Base-by-base conservation (phyloP, 2,329 filamentous ascomycete genomes). In the Aspergillus sp. region DNA sequence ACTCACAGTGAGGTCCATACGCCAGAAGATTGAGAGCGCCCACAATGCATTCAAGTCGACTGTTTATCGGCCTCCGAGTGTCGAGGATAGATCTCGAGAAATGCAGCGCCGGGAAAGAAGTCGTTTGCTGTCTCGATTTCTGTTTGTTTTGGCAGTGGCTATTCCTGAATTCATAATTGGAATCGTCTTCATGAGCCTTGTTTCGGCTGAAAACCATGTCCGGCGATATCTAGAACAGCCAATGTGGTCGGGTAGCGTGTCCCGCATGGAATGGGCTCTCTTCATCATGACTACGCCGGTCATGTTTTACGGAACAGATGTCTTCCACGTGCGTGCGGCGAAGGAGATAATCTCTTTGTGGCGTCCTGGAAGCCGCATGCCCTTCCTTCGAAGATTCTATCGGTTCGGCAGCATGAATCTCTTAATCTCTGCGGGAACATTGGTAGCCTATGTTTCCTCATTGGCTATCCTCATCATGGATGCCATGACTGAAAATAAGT, bases 331-430 rank as follows among this genome's bases (percentile, higher is more conserved):
- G 12, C 84, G 90, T 41, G 90, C 91, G 0, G 71, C 92, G 64
- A 95, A 92, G 70, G 93, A 96, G 67, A 77, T 97, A 12, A 81
- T 81, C 60, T 82, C 86, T 0, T 79, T 96, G 62, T 97, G 93
- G 93, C 83, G 89, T 21, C 86, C 79, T 2, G 84, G 86, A 27
- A 96, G 91, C 70, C 85, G 83, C 39, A 88, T 88, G 1, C 90
- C 91, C 0, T 71, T 96, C 4, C 66, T 90, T 15, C 84, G 88
- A 64, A 82, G 93, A 14, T 93, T 97, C 68, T 91, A 92, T 72
- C 87, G 90, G n/a, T 97, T 97, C 68, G 93, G 93, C 8, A 96
- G 92, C 77, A 97, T 97, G 93, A 96, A 96, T 70, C 89, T 96
- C 78, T 83, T 97, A 59, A 93, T 97, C 75, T 95, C 90, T 7